Percentiles rank a stretch among this genome's conserved stretches.
Conservation (phyloP, 805 yeast species). For the Saturnispora quitensis region DNA sequence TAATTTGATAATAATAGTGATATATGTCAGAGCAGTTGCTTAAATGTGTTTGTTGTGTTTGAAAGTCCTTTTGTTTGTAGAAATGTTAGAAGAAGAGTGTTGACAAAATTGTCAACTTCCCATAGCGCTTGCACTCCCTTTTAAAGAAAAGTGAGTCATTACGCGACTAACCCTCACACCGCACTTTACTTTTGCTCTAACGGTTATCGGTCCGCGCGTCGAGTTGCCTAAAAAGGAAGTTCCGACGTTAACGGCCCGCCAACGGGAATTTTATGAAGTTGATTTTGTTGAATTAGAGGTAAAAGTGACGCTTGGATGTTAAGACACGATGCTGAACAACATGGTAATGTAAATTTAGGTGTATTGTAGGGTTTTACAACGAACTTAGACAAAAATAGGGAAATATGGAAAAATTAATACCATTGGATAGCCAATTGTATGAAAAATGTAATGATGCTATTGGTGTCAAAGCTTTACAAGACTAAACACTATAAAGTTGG, state of each 20-base stretch:
- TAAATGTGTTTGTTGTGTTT: not conserved
- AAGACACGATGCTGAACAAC: too few relatives aligned
- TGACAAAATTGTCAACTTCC: not conserved
- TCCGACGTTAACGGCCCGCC: not conserved
- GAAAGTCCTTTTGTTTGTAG: not conserved
- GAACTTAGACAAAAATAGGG: too few relatives aligned
- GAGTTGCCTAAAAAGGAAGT: not conserved
- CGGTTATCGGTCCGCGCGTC: slow-evolving; percentile 1
- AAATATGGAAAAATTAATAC: too few relatives aligned
- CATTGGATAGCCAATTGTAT: not conserved
- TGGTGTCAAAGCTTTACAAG: not conserved
- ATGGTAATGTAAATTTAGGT: too few relatives aligned
- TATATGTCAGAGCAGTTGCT: slow-evolving; percentile 7
- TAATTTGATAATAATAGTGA: not conserved
- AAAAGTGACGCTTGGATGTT: too few relatives aligned
- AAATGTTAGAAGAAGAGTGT: not conserved
- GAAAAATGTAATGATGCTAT: not conserved
- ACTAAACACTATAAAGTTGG: too few relatives aligned
- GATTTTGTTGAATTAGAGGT: not conserved
- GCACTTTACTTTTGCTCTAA: not conserved
- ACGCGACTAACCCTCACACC: slow-evolving; percentile 5
- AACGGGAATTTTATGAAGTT: not conserved
- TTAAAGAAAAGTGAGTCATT: slow-evolving; percentile 1
- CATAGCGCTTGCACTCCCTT: not conserved
- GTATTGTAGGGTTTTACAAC: too few relatives aligned